Evolutionary conservation across 2,329 filamentous ascomycete species (phyloP).

Genomic region (Paracoccidioides brasiliensis): DNA sequence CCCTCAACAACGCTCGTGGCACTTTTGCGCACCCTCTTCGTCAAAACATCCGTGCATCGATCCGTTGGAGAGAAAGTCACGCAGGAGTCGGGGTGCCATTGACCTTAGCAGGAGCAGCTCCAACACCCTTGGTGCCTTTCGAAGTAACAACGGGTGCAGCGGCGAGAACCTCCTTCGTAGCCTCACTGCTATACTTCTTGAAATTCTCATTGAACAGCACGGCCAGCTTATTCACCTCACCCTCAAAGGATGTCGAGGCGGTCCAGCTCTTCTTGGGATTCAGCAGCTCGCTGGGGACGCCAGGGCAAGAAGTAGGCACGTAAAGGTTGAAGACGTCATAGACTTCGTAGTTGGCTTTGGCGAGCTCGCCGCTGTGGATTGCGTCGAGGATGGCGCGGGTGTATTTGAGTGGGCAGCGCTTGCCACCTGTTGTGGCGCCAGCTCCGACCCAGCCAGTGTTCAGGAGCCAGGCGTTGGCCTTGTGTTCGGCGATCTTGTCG

Average conservation of each 20-base stretch:
- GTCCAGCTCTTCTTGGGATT: slow-evolving; percentile 94
- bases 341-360: slow-evolving; percentile 81
- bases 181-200: slow-evolving; percentile 80
- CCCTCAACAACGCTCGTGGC: too few species aligned
- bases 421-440: slow-evolving; percentile 78
- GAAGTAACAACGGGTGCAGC: slow-evolving; percentile 27
- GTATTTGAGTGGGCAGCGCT: slow-evolving; percentile 97
- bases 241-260: slow-evolving; percentile 65
- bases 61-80: too few species aligned
- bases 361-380: slow-evolving; percentile 93
- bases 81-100: neutral
- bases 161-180: slow-evolving; percentile 62
- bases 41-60: too few species aligned
- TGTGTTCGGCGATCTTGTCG: slow-evolving; percentile 92
- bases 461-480: slow-evolving; percentile 93
- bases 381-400: slow-evolving; percentile 95
- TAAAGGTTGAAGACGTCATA: slow-evolving; percentile 95
- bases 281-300: slow-evolving; percentile 80
- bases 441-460: slow-evolving; percentile 98
- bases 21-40: too few species aligned
- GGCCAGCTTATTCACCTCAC: slow-evolving; percentile 82
- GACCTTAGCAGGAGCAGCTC: neutral
- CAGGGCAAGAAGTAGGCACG: slow-evolving; percentile 83
- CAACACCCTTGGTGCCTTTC: neutral
- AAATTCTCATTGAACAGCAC: slow-evolving; percentile 93